Conservation (phyloP, 805 yeast genomes). For the Wickerhamomyces chaumierensis region DNA sequence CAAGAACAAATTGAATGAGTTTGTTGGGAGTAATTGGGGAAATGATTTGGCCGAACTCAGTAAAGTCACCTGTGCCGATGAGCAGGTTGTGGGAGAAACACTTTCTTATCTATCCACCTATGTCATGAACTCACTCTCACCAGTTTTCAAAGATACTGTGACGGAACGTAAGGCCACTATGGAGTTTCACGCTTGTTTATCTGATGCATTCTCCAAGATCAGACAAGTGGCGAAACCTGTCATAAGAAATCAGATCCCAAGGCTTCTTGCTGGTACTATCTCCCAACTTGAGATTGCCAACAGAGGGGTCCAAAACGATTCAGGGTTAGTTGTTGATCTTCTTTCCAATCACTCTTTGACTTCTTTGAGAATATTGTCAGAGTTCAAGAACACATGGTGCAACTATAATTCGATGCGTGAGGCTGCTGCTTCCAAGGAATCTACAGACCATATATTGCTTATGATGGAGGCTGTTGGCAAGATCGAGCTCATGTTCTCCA, state of each 20-base stretch:
- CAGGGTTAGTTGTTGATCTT: slow-evolving; percentile 40
- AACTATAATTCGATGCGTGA: neutral
- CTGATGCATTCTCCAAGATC: slow-evolving; percentile 9
- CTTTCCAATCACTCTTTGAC: slow-evolving; percentile 51
- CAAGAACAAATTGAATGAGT: slow-evolving; percentile 15
- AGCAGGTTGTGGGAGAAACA: neutral
- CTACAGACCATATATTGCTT: neutral
- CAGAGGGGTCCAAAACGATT: slow-evolving; percentile 33
- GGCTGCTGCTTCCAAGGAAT: slow-evolving; percentile 5
- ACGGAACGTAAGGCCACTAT: slow-evolving; percentile 2
- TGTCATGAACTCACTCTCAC: slow-evolving; percentile 2
- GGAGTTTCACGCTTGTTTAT: slow-evolving; percentile 4
- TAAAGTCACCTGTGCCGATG: slow-evolving; percentile 4
- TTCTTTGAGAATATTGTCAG: slow-evolving; percentile 40
- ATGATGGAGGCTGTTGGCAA: slow-evolving; percentile 21
- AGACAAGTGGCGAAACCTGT: slow-evolving; percentile 23
- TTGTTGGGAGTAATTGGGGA: slow-evolving; percentile 10
- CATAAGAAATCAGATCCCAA: slow-evolving; percentile 16
- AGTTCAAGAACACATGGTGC: slow-evolving; percentile 18
- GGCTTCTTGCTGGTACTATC: slow-evolving; percentile 41
- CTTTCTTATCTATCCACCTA: slow-evolving; percentile 8
- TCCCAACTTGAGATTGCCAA: slow-evolving; percentile 55
- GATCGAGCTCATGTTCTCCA: slow-evolving; percentile 23
- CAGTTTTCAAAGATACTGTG: slow-evolving; percentile 3
- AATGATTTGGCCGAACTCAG: slow-evolving; percentile 7